Evolutionary conservation across 2,329 filamentous ascomycete species (phyloP).

Genomic region (Arthrobotrys iridis): DNA sequence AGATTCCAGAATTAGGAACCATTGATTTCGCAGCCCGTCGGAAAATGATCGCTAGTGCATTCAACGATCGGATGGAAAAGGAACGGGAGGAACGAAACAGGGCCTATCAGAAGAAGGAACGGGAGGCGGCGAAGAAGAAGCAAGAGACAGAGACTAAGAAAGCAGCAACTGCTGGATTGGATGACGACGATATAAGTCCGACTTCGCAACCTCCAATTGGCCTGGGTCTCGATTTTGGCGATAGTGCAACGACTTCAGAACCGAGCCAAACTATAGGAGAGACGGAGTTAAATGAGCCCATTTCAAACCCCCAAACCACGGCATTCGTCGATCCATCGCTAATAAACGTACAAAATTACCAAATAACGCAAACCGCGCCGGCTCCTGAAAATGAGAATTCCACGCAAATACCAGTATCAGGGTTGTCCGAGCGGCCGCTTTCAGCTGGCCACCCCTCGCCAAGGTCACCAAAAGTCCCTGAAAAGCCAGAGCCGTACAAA

Average conservation of each 20-base stretch:
- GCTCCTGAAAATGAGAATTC: constrained; percentile 47
- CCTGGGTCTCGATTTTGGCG: constrained; percentile 46
- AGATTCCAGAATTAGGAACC: constrained; percentile 72
- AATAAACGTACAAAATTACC: constrained; percentile 48
- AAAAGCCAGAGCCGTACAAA: constrained; percentile 40
- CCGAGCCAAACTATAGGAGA: constrained; percentile 7
- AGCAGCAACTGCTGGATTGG: background rate
- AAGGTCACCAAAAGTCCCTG: constrained; percentile 45
- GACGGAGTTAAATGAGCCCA: constrained; percentile 42
- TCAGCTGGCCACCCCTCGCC: constrained; percentile 31
- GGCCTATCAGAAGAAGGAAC: constrained; percentile 65
- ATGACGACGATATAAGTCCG: constrained; percentile 29
- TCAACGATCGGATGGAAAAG: constrained; percentile 80
- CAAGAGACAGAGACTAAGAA: constrained; percentile 55
- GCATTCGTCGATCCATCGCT: constrained; percentile 29
- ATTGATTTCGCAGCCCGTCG: constrained; percentile 86
- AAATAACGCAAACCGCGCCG: constrained; percentile 49
- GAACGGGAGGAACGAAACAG: constrained; percentile 71
- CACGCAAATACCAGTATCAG: constrained; percentile 47
- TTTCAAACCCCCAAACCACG: constrained; percentile 19
- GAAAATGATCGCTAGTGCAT: constrained; percentile 83
- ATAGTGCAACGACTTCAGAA: constrained; percentile 22
- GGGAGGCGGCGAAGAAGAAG: constrained; percentile 65
- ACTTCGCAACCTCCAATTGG: constrained; percentile 35
- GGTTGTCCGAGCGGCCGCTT: constrained; percentile 51